Conservation (phyloP, 371 early-diverging fungal genomes). For the Mortierella sp. region DNA sequence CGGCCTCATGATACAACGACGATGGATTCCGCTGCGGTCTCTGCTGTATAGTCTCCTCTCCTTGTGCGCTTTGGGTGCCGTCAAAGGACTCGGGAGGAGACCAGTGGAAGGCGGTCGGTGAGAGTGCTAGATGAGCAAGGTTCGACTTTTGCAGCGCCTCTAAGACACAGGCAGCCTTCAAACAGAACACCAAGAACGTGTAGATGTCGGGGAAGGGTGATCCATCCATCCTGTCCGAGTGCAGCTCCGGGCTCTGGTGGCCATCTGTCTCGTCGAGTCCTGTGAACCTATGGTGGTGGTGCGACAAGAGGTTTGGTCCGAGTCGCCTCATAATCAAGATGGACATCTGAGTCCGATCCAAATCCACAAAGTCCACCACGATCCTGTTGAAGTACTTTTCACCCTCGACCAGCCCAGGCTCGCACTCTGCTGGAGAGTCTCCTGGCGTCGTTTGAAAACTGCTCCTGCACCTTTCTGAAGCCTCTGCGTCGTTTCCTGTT, state of each 20-base stretch:
- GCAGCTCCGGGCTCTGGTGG: slow-evolving; percentile 17
- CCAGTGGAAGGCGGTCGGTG: slow-evolving; percentile 51
- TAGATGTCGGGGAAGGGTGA: slow-evolving; percentile 49
- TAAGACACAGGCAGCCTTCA: slow-evolving; percentile 39
- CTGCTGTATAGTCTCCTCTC: not conserved
- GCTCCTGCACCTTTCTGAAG: not conserved
- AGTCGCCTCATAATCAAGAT: slow-evolving; percentile 38
- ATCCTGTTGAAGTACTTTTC: slow-evolving; percentile 50
- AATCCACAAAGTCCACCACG: slow-evolving; percentile 50
- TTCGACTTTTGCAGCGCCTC: slow-evolving; percentile 42
- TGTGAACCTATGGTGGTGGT: slow-evolving; percentile 27
- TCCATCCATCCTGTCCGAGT: not conserved
- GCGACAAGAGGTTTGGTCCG: slow-evolving; percentile 46
- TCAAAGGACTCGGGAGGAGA: slow-evolving; percentile 14
- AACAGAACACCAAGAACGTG: slow-evolving; percentile 45
- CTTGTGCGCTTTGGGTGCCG: not conserved
- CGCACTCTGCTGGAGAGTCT: slow-evolving; percentile 9
- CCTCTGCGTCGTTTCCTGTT: not conserved
- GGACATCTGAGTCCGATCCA: slow-evolving; percentile 39
- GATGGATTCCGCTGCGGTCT: slow-evolving; percentile 12
- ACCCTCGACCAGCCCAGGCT: slow-evolving; percentile 34
- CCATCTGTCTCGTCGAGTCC: slow-evolving; percentile 50
- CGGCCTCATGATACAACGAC: slow-evolving; percentile 32
- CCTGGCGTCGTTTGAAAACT: not conserved
- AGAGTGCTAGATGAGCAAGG: slow-evolving; percentile 43